A percentile compares a stretch with the other conserved stretches of the same genome.
phyloP scores from a whole-genome alignment of 2,329 filamentous ascomycete species.

The Colletotrichum australisinense region DNA sequence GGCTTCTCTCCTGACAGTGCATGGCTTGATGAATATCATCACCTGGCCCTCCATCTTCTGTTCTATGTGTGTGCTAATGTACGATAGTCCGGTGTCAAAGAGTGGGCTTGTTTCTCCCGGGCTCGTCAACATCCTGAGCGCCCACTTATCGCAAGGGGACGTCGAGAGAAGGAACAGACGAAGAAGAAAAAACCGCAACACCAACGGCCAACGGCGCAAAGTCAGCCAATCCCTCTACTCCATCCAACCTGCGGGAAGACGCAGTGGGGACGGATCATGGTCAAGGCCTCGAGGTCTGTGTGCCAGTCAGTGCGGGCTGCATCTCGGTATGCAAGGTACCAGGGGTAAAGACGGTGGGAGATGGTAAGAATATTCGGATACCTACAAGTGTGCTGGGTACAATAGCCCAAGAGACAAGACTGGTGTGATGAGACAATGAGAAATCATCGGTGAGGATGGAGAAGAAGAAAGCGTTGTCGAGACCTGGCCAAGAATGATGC shows the following conservation, averaged over 20 bases:
- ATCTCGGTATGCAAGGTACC: slow-evolving; percentile 31
- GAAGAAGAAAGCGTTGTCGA: not conserved
- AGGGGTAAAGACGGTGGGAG: slow-evolving; percentile 15
- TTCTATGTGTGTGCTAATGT: slow-evolving; percentile 6
- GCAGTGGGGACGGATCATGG: not conserved
- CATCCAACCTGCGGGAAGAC: not conserved
- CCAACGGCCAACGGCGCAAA: slow-evolving; percentile 9
- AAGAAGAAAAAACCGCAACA: not conserved
- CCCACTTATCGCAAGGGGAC: not conserved
- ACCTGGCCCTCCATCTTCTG: slow-evolving; percentile 14
- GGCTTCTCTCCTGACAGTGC: slow-evolving; percentile 6
- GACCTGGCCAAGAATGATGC: not conserved
- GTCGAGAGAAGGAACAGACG: not conserved
- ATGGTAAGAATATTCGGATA: not conserved
- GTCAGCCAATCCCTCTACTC: not conserved
- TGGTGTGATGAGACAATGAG: not conserved
- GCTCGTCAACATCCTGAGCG: not conserved
- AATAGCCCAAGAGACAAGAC: slow-evolving; percentile 2
- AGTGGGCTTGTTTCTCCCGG: slow-evolving; percentile 1
- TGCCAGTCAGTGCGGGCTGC: slow-evolving; percentile 21
- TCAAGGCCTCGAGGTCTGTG: not conserved
- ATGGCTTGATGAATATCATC: slow-evolving; percentile 13
- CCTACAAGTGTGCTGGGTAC: too few species aligned
- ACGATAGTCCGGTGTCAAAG: not conserved
- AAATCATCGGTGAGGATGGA: not conserved